These are phyloP conservation scores for Atkinsonella texensis DNA, from an alignment of 2,329 filamentous ascomycete species.

Conservation along the genomic window DNA sequence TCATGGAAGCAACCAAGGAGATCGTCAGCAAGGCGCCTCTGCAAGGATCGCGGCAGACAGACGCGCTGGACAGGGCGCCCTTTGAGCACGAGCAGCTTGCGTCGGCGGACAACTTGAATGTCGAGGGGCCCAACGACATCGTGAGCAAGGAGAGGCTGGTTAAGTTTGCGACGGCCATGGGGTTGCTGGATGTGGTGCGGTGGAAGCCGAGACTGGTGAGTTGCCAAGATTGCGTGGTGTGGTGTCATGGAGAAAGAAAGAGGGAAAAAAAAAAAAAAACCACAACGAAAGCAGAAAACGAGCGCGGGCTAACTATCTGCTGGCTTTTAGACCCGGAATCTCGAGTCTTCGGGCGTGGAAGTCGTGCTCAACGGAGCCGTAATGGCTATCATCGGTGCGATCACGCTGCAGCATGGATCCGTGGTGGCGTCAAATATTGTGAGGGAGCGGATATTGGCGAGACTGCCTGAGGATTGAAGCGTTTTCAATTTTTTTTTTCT, in stretches of 20 bases:
- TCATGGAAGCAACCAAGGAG: constrained; percentile 27
- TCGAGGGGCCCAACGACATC: constrained; percentile 45
- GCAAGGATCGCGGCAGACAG: constrained; percentile 17
- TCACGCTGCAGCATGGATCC: constrained; percentile 79
- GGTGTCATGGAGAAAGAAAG: not conserved
- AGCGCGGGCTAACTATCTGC: not conserved
- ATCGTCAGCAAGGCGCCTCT: constrained; percentile 23
- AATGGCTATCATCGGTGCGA: constrained; percentile 76
- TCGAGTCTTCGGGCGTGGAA: constrained; percentile 60
- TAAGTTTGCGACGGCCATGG: constrained; percentile 55
- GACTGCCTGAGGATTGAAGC: constrained; percentile 12
- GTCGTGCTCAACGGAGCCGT: constrained; percentile 65
- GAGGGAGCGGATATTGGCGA: constrained; percentile 58
- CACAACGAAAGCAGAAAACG: not conserved
- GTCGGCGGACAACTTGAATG: constrained; percentile 60
- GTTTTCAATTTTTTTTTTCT: not conserved
- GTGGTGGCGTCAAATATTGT: constrained; percentile 63
- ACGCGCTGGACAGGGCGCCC: constrained; percentile 46
- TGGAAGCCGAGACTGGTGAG: constrained; percentile 81
- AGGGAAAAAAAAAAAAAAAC: not conserved
- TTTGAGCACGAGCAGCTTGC: constrained; percentile 60
- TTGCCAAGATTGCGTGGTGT: not conserved
- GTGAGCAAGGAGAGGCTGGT: constrained; percentile 55
- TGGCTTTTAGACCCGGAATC: constrained; percentile 43
- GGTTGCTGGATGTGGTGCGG: constrained; percentile 63